Conservation (phyloP, 164 flowering plant genomes). For the Vitis vinifera region DNA sequence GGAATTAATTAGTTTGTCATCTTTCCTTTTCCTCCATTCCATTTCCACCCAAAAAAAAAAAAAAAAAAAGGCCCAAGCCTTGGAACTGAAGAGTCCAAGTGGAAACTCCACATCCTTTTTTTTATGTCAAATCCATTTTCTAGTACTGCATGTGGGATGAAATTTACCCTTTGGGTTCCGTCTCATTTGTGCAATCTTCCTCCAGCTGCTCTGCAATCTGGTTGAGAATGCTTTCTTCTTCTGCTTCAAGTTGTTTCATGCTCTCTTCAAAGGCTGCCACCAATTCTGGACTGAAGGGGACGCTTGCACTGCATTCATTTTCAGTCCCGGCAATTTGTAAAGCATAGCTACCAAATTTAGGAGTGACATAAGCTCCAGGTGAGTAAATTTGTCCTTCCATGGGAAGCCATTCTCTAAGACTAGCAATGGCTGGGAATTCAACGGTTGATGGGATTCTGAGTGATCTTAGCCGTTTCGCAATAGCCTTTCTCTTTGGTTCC, state of each 20-base stretch:
- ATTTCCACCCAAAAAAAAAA: too few species aligned
- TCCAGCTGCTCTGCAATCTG: slow-evolving; percentile 9
- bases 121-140: too few species aligned
- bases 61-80: too few species aligned
- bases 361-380: slow-evolving; percentile 29
- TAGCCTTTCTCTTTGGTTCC: slow-evolving; percentile 28
- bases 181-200: neutral
- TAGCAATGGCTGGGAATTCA: slow-evolving; percentile 24
- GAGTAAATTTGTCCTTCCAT: slow-evolving; percentile 19
- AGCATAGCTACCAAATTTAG: slow-evolving; percentile 34
- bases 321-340: neutral
- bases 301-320: slow-evolving; percentile 10
- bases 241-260: slow-evolving; percentile 35
- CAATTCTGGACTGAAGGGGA: slow-evolving; percentile 34
- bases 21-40: too few species aligned
- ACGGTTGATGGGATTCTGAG: slow-evolving; percentile 27
- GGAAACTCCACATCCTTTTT: too few species aligned
- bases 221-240: slow-evolving; percentile 26
- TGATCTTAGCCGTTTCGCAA: slow-evolving; percentile 27
- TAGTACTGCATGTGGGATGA: too few species aligned
- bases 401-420: slow-evolving; percentile 23
- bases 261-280: slow-evolving; percentile 39
- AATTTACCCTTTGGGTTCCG: neutral
- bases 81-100: too few species aligned
- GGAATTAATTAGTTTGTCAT: too few species aligned